These are phyloP conservation scores for Volutella citrinella DNA, from an alignment of 2,329 filamentous ascomycete species.

Conservation along the genomic window DNA sequence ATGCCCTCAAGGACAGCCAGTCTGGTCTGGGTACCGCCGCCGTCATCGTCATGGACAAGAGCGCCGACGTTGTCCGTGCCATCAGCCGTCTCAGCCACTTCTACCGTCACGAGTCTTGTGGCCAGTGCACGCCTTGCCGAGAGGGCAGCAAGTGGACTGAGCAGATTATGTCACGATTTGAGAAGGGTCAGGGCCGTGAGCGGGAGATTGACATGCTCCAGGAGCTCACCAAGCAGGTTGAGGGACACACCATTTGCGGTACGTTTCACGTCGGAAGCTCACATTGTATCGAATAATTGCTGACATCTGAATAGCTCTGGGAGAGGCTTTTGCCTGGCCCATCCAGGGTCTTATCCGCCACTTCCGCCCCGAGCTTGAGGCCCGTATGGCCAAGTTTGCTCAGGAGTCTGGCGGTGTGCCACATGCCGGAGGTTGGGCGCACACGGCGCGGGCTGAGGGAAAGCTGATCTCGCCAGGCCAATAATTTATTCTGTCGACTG, in stretches of 20 bases:
- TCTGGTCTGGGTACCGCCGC: conserved; percentile 95
- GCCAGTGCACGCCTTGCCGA: conserved; percentile 98
- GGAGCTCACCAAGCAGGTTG: conserved; percentile 98
- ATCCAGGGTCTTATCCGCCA: conserved; percentile 97
- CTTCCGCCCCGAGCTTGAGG: conserved; percentile 94
- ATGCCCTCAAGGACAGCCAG: conserved; percentile 95
- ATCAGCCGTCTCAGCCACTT: conserved; percentile 93
- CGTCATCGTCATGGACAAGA: conserved; percentile 99
- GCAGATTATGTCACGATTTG: conserved; percentile 97
- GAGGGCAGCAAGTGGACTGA: conserved; percentile 99
- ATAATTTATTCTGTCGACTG: conserved; percentile 47
- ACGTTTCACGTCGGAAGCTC: conserved; percentile 34
- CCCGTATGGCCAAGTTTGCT: conserved; percentile 79
- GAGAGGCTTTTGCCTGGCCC: conserved; percentile 98
- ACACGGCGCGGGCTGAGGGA: conserved; percentile 71
- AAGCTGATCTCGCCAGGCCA: conserved; percentile 86
- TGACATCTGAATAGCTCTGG: conserved; percentile 61
- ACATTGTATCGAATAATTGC: conserved; percentile 7
- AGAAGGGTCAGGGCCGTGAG: conserved; percentile 82
- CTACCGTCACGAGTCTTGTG: conserved; percentile 97
- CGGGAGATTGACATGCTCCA: conserved; percentile 99
- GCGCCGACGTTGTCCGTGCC: conserved; percentile 89
- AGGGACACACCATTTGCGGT: conserved; percentile 98
- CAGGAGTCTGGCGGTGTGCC: conserved; percentile 69
- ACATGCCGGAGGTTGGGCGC: conserved; percentile 84